Conservation (phyloP, 768 basidiomycete genomes). For the Kwoniella heveanensis region DNA sequence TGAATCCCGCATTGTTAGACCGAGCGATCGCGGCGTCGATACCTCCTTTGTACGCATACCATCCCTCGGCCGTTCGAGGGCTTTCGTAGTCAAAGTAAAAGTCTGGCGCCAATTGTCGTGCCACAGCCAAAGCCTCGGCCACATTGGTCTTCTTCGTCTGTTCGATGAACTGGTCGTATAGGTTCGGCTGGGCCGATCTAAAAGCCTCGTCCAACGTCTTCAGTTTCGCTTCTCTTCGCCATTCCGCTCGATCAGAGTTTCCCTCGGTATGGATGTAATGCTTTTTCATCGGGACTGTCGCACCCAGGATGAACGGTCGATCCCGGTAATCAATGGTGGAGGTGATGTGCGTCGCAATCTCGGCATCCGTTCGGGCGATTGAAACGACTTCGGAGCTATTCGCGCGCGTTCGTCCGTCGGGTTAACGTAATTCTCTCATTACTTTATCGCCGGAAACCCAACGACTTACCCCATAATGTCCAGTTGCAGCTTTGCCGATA, state of each 20-base stretch:
- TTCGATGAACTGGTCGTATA: conserved; percentile 18
- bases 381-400: conserved; percentile 58
- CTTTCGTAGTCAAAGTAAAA: conserved; percentile 31
- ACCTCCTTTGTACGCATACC: conserved; percentile 29
- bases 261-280: conserved; percentile 65
- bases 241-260: conserved; percentile 68
- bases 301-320: conserved; percentile 63
- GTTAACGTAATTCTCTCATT: background rate
- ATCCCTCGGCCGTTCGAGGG: conserved; percentile 22
- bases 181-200: conserved; percentile 13
- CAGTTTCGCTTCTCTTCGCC: conserved; percentile 59
- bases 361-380: conserved; percentile 89
- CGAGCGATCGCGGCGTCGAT: conserved; percentile 29
- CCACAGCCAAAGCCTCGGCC: conserved; percentile 21
- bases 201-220: conserved; percentile 30
- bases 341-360: conserved; percentile 79
- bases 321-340: conserved; percentile 80
- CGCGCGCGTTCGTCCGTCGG: background rate
- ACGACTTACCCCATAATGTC: conserved; percentile 88
- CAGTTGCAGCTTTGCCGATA: conserved; percentile 84
- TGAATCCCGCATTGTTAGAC: conserved; percentile 5
- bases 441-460: conserved; percentile 47
- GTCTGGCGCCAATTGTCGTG: conserved; percentile 16
- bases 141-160: conserved; percentile 20
- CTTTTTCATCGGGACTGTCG: conserved; percentile 51